Evolutionary conservation across 129 eudicot species (phyloP), one percentile per base, ranked within the genome.

Genomic region (Scalesia atractyloides): DNA sequence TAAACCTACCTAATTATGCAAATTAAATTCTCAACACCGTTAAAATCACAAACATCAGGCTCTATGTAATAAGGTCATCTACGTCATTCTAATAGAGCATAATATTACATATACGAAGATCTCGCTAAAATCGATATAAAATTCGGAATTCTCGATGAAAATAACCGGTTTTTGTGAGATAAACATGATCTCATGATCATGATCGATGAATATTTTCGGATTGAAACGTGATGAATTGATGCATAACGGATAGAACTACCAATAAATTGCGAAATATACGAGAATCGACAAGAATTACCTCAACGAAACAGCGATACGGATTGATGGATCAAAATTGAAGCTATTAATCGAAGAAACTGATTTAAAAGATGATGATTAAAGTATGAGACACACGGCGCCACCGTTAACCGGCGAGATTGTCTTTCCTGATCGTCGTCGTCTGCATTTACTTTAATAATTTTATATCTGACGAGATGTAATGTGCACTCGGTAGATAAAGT

Each of bases 341-440:
- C 9, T 43, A 24, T 50, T 2, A 61, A 57, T 62, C 52, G 73
- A 62, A 20, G 4, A 5, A 52, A 69, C 22, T 66, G 57, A 41
- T 43, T 33, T 24, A 39, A 19, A n/a, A 24, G 68, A 69, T 64
- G 59, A 53, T 62, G 63, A 60, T 73, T 22, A 66, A 39, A 37
- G 57, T 41, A 41, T 15, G 73, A 36, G 76, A 78, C 70, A 63
- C 76, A 70, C 70, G 82, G 81, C 79, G 77, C 79, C 80, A 77
- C 90, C 82, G 57, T 43, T 56, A 68, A 73, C 83, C 83, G 87
- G 88, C 78, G 80, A 80, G 37, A 34, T 82, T 75, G 84, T 85
- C 74, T 51, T 16, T 73, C 20, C 22, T 56, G 15, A 24, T 50
- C 22, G 51, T 80, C 70, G 75, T 79, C 84, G 78, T 79, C 82